phyloP scores from a whole-genome alignment of 2,329 filamentous ascomycete species.

The Lachnellula subtilissima region DNA sequence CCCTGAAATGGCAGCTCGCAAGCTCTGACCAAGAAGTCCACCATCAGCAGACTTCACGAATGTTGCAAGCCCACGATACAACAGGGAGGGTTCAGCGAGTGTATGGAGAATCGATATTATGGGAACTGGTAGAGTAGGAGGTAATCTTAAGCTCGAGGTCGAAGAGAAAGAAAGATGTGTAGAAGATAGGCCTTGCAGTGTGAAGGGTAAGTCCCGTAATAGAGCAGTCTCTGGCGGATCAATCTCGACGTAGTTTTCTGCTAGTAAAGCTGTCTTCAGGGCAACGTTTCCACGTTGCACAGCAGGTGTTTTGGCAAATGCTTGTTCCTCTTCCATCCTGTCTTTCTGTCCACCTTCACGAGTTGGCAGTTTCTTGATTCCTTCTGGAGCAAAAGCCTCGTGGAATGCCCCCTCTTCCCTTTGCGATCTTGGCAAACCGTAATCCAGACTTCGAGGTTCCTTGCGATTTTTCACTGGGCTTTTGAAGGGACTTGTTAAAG shows the following conservation, averaged over 20 bases:
- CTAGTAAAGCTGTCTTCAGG: slow-evolving; percentile 50
- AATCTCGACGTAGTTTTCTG: slow-evolving; percentile 51
- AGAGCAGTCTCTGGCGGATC: slow-evolving; percentile 62
- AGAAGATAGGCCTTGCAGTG: slow-evolving; percentile 85
- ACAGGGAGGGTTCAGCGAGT: slow-evolving; percentile 85
- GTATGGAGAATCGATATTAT: slow-evolving; percentile 83
- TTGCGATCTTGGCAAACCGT: slow-evolving; percentile 27
- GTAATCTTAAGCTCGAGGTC: slow-evolving; percentile 67
- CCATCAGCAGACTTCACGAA: slow-evolving; percentile 80
- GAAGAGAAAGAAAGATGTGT: slow-evolving; percentile 73
- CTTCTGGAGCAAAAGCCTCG: slow-evolving; percentile 52
- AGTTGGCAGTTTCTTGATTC: slow-evolving; percentile 35
- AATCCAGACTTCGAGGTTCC: slow-evolving; percentile 16
- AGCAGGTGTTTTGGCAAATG: slow-evolving; percentile 23
- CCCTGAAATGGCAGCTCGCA: slow-evolving; percentile 77
- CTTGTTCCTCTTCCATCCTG: slow-evolving; percentile 29
- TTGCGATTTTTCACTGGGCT: slow-evolving; percentile 24
- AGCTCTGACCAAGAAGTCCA: slow-evolving; percentile 85
- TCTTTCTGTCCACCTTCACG: slow-evolving; percentile 30
- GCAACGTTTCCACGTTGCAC: slow-evolving; percentile 25
- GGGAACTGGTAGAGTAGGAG: slow-evolving; percentile 73
- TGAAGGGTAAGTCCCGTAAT: slow-evolving; percentile 81
- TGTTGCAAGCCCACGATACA: slow-evolving; percentile 74
- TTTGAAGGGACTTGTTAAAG: slow-evolving; percentile 31
- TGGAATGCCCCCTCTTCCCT: slow-evolving; percentile 34